Percentiles rank a stretch among this genome's conserved stretches.
Conservation (phyloP, 148 eudicot genomes). For the Vaccinium vitisidaea region DNA sequence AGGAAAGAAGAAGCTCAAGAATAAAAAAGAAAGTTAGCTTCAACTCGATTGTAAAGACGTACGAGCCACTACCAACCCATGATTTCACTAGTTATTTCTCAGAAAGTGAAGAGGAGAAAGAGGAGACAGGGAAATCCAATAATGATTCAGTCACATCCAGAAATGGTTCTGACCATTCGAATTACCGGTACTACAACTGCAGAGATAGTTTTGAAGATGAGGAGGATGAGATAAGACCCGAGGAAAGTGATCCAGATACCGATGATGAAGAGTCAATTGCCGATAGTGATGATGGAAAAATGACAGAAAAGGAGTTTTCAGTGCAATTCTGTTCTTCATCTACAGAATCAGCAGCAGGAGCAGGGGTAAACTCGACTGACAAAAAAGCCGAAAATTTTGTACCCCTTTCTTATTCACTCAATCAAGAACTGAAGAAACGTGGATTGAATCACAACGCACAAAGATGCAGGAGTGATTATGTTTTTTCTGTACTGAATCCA, state of each 20-base stretch:
- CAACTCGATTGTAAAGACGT: slow-evolving; percentile 57
- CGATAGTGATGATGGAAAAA: slow-evolving; percentile 21
- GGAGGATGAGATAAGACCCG: slow-evolving; percentile 22
- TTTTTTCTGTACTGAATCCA: slow-evolving; percentile 60
- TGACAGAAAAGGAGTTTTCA: slow-evolving; percentile 8
- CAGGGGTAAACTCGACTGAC: neutral
- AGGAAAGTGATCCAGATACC: slow-evolving; percentile 25
- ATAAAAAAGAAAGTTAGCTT: slow-evolving; percentile 70
- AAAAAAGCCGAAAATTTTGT: neutral
- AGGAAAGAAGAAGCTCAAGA: slow-evolving; percentile 34
- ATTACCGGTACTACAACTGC: slow-evolving; percentile 34
- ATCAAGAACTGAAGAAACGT: slow-evolving; percentile 23
- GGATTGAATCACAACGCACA: slow-evolving; percentile 15
- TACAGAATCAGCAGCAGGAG: neutral
- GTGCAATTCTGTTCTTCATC: neutral
- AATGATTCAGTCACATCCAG: slow-evolving; percentile 6
- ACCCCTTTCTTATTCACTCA: neutral
- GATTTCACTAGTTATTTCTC: slow-evolving; percentile 19
- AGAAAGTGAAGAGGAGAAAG: slow-evolving; percentile 22
- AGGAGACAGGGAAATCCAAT: neutral
- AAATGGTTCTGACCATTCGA: slow-evolving; percentile 3
- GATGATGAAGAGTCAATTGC: slow-evolving; percentile 15
- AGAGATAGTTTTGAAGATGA: slow-evolving; percentile 29
- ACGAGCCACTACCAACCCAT: slow-evolving; percentile 51
- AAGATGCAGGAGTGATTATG: slow-evolving; percentile 38